Evolutionary conservation across 1,284 basidiomycete species (phyloP).

Genomic region (Austroboletus olivaceoglutinosus): DNA sequence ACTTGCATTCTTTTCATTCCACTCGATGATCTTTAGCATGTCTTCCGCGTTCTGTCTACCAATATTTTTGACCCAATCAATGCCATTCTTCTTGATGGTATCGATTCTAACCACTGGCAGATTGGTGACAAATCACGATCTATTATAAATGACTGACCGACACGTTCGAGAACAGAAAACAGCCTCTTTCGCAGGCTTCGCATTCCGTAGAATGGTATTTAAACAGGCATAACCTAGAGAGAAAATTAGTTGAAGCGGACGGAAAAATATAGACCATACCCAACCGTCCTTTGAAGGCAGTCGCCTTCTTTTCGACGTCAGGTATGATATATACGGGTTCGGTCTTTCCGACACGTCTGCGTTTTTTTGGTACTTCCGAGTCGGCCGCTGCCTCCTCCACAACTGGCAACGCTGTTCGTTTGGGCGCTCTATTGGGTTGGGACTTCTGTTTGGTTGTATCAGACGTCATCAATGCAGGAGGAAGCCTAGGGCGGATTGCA

Average conservation of each 20-base stretch:
- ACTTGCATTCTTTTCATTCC: conserved; percentile 77
- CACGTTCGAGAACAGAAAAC: conserved; percentile 78
- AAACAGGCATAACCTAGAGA: conserved; percentile 71
- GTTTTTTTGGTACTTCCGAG: conserved; percentile 32
- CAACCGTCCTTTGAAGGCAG: conserved; percentile 71
- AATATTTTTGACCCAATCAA: conserved; percentile 77
- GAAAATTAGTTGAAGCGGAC: neutral
- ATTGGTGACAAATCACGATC: neutral
- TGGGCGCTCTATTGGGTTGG: conserved; percentile 2
- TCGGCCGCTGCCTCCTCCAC: conserved; percentile 6
- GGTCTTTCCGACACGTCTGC: conserved; percentile 44
- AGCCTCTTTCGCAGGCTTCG: conserved; percentile 57
- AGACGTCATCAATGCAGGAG: too few relatives aligned
- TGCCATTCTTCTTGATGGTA: conserved; percentile 78
- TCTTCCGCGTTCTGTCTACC: conserved; percentile 76
- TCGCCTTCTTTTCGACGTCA: conserved; percentile 57
- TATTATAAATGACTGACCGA: conserved; percentile 36
- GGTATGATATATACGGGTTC: conserved; percentile 74
- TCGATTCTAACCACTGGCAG: conserved; percentile 50
- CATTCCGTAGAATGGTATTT: conserved; percentile 76
- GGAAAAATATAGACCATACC: conserved; percentile 37
- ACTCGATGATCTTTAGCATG: conserved; percentile 71
- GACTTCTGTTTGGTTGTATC: neutral
- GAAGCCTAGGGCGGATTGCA: too few relatives aligned
- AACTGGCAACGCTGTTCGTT: conserved; percentile 4